Conservation (phyloP, 345 rosid genomes). For the Boechera retrofracta region DNA sequence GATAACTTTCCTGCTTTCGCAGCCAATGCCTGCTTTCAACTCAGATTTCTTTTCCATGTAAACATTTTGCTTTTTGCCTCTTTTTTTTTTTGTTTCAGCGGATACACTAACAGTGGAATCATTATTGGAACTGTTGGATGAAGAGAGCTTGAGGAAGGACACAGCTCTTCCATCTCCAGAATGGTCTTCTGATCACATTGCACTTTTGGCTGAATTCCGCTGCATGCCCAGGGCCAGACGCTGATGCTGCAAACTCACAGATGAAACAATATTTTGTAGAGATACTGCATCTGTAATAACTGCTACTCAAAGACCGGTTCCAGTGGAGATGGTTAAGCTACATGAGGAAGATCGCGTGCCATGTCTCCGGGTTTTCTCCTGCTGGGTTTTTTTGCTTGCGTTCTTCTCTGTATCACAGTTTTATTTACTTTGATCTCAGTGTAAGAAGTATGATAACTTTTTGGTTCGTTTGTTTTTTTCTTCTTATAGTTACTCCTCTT, state of each 20-base stretch:
- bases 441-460: conserved; percentile 17
- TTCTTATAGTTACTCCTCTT: conserved; percentile 31
- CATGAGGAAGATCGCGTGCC: conserved; percentile 37
- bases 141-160: conserved; percentile 96
- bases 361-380: conserved; percentile 43
- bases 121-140: conserved; percentile 96
- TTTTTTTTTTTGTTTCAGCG: conserved; percentile 53
- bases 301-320: conserved; percentile 6
- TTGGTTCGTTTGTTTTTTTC: conserved; percentile 12
- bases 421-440: conserved; percentile 36
- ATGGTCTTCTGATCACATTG: conserved; percentile 99
- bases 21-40: conserved; percentile 17
- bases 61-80: background rate
- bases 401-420: conserved; percentile 62
- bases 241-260: conserved; percentile 51
- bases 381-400: conserved; percentile 47
- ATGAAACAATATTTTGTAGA: conserved; percentile 22
- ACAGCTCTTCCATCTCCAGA: conserved; percentile 99
- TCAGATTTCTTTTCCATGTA: conserved; percentile 18
- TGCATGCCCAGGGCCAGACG: conserved; percentile 93
- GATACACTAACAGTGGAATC: conserved; percentile 91
- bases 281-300: conserved; percentile 26
- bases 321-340: conserved; percentile 23
- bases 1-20: background rate
- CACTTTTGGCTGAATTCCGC: conserved; percentile 93